Percentiles rank a stretch among this genome's conserved stretches.
Evolutionary conservation across 2,329 filamentous ascomycete genomes (phyloP).

Genomic region (Diaporthe batatas): DNA sequence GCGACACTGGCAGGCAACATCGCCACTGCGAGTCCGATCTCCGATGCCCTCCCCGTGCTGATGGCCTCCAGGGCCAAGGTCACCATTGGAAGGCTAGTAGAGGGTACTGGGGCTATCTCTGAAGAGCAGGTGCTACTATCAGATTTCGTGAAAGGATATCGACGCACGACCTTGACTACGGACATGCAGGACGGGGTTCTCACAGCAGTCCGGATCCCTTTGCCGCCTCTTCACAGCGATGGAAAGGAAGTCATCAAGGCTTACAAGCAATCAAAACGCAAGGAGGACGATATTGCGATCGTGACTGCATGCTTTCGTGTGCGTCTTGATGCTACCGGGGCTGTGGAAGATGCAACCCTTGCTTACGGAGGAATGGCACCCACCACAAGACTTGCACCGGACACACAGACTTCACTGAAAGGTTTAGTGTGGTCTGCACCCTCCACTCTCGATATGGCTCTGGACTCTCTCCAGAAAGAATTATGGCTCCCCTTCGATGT

Average conservation of each 20-base stretch:
- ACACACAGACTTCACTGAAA: conserved; percentile 77
- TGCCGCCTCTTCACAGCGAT: conserved; percentile 70
- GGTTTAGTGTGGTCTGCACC: conserved; percentile 85
- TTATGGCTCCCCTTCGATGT: conserved; percentile 92
- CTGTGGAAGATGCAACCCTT: conserved; percentile 80
- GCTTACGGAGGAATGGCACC: conserved; percentile 97
- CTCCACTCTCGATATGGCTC: conserved; percentile 86
- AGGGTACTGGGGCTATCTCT: conserved; percentile 56
- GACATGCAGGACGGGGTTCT: conserved; percentile 86
- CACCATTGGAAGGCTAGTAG: conserved; percentile 74
- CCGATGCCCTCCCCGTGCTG: conserved; percentile 93
- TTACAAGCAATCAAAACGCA: conserved; percentile 96
- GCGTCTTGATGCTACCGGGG: conserved; percentile 74
- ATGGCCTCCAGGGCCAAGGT: conserved; percentile 87
- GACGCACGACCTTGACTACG: conserved; percentile 62
- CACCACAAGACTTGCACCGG: conserved; percentile 85
- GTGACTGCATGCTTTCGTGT: conserved; percentile 89
- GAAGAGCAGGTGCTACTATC: conserved; percentile 83
- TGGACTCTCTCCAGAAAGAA: conserved; percentile 87
- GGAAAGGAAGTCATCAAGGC: conserved; percentile 84
- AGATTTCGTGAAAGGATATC: conserved; percentile 50
- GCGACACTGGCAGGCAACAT: conserved; percentile 94
- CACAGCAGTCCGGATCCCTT: conserved; percentile 84
- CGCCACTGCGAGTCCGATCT: conserved; percentile 94
- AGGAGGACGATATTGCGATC: conserved; percentile 98